Evolutionary conservation across 352 stramenopile genomes (phyloP).

Genomic region (Phytophthora sojae): DNA sequence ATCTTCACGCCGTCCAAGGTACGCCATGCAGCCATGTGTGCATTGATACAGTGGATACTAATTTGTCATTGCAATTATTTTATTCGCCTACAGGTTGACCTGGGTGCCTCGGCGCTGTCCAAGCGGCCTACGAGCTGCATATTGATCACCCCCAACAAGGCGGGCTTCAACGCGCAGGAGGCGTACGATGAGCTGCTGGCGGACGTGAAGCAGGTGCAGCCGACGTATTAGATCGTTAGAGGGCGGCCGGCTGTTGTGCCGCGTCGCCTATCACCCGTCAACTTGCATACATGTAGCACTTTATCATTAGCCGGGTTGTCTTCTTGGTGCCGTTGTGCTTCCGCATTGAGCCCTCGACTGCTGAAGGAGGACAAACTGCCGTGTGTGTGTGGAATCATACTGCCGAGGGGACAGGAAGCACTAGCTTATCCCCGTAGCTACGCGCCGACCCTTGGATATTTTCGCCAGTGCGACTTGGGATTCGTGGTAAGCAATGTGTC

Average conservation of each 20-base stretch:
- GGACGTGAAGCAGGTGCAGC: conserved; percentile 91
- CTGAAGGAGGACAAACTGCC: conserved; percentile 18
- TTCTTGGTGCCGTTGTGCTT: conserved; percentile 29
- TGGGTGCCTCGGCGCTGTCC: conserved; percentile 96
- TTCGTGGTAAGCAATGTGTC: not conserved
- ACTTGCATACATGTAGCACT: conserved; percentile 54
- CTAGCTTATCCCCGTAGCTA: conserved; percentile 22
- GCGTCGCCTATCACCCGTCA: conserved; percentile 21
- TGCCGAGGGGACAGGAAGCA: not conserved
- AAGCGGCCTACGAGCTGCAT: conserved; percentile 99
- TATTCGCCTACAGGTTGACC: conserved; percentile 62
- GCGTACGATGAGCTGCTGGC: conserved; percentile 91
- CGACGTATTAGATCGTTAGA: conserved; percentile 75
- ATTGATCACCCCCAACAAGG: conserved; percentile 95
- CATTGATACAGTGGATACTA: conserved; percentile 11
- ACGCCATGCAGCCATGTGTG: conserved; percentile 13
- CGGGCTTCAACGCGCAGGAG: conserved; percentile 90
- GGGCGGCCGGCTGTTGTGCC: conserved; percentile 10
- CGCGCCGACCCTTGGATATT: not conserved
- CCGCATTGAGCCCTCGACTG: conserved; percentile 29
- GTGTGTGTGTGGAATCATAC: not conserved
- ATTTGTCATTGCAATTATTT: conserved; percentile 19
- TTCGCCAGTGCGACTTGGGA: not conserved
- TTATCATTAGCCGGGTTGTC: conserved; percentile 33
- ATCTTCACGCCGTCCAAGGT: conserved; percentile 98